These are phyloP conservation scores for Bidens hawaiensis DNA, from an alignment of 140 eudicot genomes.

Conservation along the genomic window DNA sequence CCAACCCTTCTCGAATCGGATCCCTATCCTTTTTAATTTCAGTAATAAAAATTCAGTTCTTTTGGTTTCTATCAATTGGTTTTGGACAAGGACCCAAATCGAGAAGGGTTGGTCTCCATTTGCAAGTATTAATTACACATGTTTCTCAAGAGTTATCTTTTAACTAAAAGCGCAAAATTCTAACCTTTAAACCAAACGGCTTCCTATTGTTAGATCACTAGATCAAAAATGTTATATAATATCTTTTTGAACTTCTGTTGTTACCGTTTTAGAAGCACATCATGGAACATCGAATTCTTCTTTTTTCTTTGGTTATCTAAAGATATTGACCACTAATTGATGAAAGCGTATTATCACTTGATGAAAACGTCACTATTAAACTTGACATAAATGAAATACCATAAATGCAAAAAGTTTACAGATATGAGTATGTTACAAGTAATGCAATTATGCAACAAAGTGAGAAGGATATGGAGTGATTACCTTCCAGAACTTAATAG, in stretches of 20 bases:
- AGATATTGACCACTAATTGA: background rate
- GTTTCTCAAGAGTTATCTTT: background rate
- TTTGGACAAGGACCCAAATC: too few species aligned
- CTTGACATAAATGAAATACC: conserved; percentile 5
- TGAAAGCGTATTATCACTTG: background rate
- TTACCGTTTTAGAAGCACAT: background rate
- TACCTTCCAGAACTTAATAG: conserved; percentile 98
- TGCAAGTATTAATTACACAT: too few species aligned
- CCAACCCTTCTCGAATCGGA: too few species aligned
- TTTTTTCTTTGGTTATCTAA: too few species aligned
- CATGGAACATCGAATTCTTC: conserved; percentile 10
- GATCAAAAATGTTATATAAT: background rate
- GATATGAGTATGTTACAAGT: conserved; percentile 4
- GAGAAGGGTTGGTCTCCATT: too few species aligned
- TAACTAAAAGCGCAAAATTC: background rate
- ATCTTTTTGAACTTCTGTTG: background rate
- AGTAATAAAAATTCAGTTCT: too few species aligned
- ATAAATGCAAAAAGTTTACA: conserved; percentile 4
- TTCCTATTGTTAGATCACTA: background rate
- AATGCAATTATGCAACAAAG: conserved; percentile 1
- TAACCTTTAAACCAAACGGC: background rate
- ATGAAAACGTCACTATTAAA: conserved; percentile 1
- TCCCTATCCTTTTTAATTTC: too few species aligned
- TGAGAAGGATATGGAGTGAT: background rate
- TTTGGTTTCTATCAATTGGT: too few species aligned